Percentiles rank a stretch among this genome's conserved stretches.
Evolutionary conservation across 148 eudicot genomes (phyloP).

Genomic region (Salicornia ramosissima): DNA sequence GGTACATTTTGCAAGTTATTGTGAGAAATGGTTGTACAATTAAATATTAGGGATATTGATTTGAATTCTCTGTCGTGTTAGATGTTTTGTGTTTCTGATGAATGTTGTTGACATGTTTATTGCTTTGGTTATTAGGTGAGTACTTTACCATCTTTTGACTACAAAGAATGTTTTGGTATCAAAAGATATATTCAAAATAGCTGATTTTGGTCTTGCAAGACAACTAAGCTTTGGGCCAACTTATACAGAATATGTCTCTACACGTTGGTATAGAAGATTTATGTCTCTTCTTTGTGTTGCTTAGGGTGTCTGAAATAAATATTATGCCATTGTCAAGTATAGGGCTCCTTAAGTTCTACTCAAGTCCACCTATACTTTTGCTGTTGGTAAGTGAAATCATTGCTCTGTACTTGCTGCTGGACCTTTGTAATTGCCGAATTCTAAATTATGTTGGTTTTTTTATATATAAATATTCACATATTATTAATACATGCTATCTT

Average conservation of each 20-base stretch:
- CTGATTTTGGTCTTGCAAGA: constrained; percentile 99
- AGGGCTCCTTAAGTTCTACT: constrained; percentile 98
- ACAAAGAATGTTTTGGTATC: constrained; percentile 84
- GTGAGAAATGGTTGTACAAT: not conserved
- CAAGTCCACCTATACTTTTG: constrained; percentile 76
- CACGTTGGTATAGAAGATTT: constrained; percentile 60
- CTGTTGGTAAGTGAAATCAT: constrained; percentile 66
- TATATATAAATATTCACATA: constrained; percentile 51
- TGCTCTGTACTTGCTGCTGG: no score
- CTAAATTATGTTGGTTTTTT: not conserved
- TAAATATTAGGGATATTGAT: not conserved
- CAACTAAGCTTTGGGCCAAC: constrained; percentile 74
- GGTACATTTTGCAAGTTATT: not conserved
- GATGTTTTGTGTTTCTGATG: not conserved
- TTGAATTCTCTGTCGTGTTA: not conserved
- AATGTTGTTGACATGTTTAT: not conserved
- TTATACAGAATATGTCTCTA: constrained; percentile 88
- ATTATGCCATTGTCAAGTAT: constrained; percentile 51
- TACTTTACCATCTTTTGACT: not conserved
- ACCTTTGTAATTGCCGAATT: not conserved
- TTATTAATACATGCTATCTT: no score
- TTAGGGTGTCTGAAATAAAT: not conserved
- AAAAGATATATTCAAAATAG: constrained; percentile 69
- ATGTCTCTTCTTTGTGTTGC: not conserved
- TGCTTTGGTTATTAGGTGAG: not conserved